A percentile compares a stretch with the other conserved stretches of the same genome.
Conservation (phyloP, 495 filamentous ascomycete species). For the Daldinia childiae region DNA sequence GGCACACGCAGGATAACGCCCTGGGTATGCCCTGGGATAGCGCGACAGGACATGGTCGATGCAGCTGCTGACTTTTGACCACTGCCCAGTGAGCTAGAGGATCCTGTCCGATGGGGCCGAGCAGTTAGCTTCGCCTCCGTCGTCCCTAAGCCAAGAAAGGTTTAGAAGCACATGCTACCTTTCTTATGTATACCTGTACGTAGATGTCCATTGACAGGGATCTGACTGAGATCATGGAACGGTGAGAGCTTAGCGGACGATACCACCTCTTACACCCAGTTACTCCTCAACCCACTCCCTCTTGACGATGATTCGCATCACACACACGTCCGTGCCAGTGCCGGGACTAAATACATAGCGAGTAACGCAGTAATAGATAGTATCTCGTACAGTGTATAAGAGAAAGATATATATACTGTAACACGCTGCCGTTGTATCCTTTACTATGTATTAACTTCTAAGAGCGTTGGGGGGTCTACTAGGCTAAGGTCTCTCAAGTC, state of each 20-base stretch:
- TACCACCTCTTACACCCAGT: slow-evolving; percentile 27
- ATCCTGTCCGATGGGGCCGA: slow-evolving; percentile 47
- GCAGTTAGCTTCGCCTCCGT: slow-evolving; percentile 44
- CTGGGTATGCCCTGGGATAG: slow-evolving; percentile 17
- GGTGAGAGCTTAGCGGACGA: slow-evolving; percentile 34
- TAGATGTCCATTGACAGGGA: slow-evolving; percentile 38
- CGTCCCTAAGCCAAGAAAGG: slow-evolving; percentile 35
- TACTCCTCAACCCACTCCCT: slow-evolving; percentile 22
- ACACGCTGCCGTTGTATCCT: background rate
- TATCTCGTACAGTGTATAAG: background rate
- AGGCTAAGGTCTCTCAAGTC: background rate
- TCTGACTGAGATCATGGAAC: slow-evolving; percentile 41
- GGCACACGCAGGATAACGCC: slow-evolving; percentile 20
- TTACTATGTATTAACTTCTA: too few relatives aligned
- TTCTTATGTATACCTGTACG: slow-evolving; percentile 12
- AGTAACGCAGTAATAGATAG: slow-evolving; percentile 5
- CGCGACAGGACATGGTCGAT: slow-evolving; percentile 23
- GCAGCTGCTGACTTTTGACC: slow-evolving; percentile 29
- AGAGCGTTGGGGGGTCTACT: background rate
- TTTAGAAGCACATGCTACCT: slow-evolving; percentile 30
- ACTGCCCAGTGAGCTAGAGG: slow-evolving; percentile 33
- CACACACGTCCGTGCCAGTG: slow-evolving; percentile 32
- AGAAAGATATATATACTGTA: background rate
- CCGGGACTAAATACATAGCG: slow-evolving; percentile 19
- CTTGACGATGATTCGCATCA: slow-evolving; percentile 39